A percentile compares a stretch with the other conserved stretches of the same genome.
Evolutionary conservation across 2,329 filamentous ascomycete genomes (phyloP).

Genomic region (Plenodomus lindquistii): DNA sequence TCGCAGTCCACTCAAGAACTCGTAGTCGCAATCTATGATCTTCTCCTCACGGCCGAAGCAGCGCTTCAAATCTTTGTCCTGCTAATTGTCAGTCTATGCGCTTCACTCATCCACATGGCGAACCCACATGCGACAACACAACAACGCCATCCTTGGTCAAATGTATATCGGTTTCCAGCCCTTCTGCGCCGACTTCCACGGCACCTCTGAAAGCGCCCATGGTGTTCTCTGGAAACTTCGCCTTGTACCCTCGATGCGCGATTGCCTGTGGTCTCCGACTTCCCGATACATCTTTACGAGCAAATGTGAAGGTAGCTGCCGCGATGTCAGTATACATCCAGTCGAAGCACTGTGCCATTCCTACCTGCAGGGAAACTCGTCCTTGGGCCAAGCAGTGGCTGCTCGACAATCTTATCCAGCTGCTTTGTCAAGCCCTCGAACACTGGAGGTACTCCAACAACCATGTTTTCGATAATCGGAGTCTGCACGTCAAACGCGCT

Average conservation of each 20-base stretch:
- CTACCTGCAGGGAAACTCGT: constrained; percentile 35
- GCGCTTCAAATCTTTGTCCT: constrained; percentile 77
- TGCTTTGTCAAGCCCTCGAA: constrained; percentile 41
- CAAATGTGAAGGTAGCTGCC: constrained; percentile 42
- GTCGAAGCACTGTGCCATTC: neutral
- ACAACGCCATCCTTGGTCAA: constrained; percentile 81
- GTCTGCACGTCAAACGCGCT: constrained; percentile 33
- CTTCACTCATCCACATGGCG: neutral
- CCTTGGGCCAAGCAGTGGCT: constrained; percentile 38
- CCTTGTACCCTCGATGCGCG: constrained; percentile 79
- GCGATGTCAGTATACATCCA: constrained; percentile 16
- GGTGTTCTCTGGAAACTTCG: constrained; percentile 81
- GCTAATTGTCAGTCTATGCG: constrained; percentile 8
- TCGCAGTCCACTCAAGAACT: constrained; percentile 68
- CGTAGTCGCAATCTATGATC: constrained; percentile 77
- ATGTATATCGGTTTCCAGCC: constrained; percentile 87
- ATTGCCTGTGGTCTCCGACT: constrained; percentile 68
- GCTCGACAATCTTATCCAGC: constrained; percentile 39
- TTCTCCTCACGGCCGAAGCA: constrained; percentile 78
- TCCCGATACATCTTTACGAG: constrained; percentile 39
- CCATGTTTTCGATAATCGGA: constrained; percentile 43
- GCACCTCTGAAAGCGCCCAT: constrained; percentile 78
- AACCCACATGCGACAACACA: constrained; percentile 76
- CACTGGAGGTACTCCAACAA: constrained; percentile 41
- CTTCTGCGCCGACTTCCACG: constrained; percentile 73